A percentile compares a stretch with the other conserved stretches of the same genome.
Evolutionary conservation across 495 filamentous ascomycete genomes (phyloP).

Genomic region (Rusavskia elegans): DNA sequence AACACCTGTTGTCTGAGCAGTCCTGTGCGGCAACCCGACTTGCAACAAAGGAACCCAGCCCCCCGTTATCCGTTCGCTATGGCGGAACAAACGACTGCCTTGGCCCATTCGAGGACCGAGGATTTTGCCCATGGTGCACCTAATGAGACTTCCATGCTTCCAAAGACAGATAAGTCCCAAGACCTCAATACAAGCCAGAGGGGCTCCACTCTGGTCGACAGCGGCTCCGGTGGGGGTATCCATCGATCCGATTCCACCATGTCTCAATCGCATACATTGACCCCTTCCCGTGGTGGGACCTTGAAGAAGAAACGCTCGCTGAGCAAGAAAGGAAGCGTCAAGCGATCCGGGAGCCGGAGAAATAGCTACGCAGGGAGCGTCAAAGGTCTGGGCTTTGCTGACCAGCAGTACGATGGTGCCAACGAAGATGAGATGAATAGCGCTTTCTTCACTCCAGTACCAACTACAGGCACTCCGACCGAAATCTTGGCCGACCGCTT

Average conservation of each 20-base stretch:
- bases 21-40: no score
- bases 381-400: constrained; percentile 50
- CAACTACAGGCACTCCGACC: constrained; percentile 73
- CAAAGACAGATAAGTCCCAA: constrained; percentile 4
- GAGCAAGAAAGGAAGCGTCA: constrained; percentile 54
- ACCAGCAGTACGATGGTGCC: constrained; percentile 30
- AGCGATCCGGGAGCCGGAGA: constrained; percentile 60
- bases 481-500: constrained; percentile 83
- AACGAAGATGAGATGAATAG: constrained; percentile 57
- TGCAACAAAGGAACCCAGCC: no score
- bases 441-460: constrained; percentile 76
- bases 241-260: constrained; percentile 37
- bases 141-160: constrained; percentile 2
- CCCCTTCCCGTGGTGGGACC: constrained; percentile 56
- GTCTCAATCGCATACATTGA: constrained; percentile 31
- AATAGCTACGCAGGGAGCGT: constrained; percentile 71
- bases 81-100: neutral
- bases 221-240: constrained; percentile 8
- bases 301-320: constrained; percentile 76
- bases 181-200: neutral
- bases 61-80: neutral
- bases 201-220: constrained; percentile 4
- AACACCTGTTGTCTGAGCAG: no score
- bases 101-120: neutral
- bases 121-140: constrained; percentile 9